Conservation (phyloP, 2,329 filamentous ascomycete genomes). For the Colletotrichum tanaceti region DNA sequence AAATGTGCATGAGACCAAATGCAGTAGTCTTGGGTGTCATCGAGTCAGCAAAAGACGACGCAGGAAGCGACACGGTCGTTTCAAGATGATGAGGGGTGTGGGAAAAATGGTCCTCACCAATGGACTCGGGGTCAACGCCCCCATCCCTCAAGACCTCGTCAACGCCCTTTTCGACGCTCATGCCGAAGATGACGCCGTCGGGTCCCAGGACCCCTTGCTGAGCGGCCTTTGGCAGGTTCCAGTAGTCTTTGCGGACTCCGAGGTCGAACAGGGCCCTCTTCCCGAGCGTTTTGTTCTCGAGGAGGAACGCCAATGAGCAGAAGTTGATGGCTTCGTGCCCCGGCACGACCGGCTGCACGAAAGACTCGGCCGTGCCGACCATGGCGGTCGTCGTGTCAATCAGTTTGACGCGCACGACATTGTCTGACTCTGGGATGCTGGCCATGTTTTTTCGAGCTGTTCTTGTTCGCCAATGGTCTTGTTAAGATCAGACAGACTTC, state of each 20-base stretch:
- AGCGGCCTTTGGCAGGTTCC: slow-evolving; percentile 28
- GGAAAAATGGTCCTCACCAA: slow-evolving; percentile 18
- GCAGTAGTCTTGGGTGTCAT: slow-evolving; percentile 39
- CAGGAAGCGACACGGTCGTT: not conserved
- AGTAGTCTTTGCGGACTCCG: slow-evolving; percentile 41
- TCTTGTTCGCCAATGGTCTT: not conserved
- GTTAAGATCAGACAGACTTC: not conserved
- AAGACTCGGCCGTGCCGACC: slow-evolving; percentile 35
- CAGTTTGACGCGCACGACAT: slow-evolving; percentile 39
- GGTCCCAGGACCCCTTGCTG: slow-evolving; percentile 24
- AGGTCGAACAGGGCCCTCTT: slow-evolving; percentile 40
- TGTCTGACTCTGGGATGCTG: slow-evolving; percentile 31
- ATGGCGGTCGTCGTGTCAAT: slow-evolving; percentile 40
- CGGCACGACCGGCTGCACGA: slow-evolving; percentile 36
- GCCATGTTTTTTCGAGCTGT: slow-evolving; percentile 7
- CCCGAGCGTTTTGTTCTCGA: slow-evolving; percentile 39
- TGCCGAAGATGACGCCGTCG: slow-evolving; percentile 27
- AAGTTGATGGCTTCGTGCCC: slow-evolving; percentile 43
- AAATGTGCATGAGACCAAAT: slow-evolving; percentile 48
- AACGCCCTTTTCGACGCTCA: slow-evolving; percentile 34
- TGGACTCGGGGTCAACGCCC: slow-evolving; percentile 26
- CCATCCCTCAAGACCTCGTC: slow-evolving; percentile 39
- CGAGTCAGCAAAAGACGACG: not conserved
- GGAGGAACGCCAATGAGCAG: slow-evolving; percentile 39
- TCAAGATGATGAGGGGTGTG: no score